Evolutionary conservation across 2,329 filamentous ascomycete genomes (phyloP), one percentile per base, ranked within the genome.

Genomic region (Cephalotrichum gorgonifer): DNA sequence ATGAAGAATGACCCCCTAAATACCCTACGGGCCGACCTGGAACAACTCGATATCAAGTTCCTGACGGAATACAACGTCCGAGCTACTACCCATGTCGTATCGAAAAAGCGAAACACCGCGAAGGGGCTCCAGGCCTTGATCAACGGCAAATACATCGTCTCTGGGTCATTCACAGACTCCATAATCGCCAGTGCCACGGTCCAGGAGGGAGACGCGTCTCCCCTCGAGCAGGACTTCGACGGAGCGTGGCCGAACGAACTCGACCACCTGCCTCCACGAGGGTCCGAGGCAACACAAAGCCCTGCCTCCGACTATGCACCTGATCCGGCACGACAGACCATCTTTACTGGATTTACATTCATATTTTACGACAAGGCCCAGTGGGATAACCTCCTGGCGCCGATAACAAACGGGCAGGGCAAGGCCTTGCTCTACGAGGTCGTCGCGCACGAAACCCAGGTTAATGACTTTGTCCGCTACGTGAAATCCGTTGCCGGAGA

Each of bases 301-400:
- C 77, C 82, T 0, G 71, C 78, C 9, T 75, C 79, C n/a, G 76
- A 81, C 12, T 91, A 95, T 60, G 72, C 75, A 7, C 91, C 93
- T 0, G 79, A 91, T 53, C 54, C 71, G 0, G 65, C 68, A 15
- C 78, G 93, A 20, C 69, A 71, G 7, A 79, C 83, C 26, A 73
- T 98, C 1, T 97, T 98, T 56, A 79, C 86, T 11, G 87, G 86
- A 3, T 93, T 90, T 58, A 91, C 84, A 0, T 96, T 97, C 59
- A 73, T 98, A 3, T 95, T 97, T 58, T 84, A 90, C 55, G 83
- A 90, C 48, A 65, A 76, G 48, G 71, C 71, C 3, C 91, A 97
- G 62, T 88, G 83, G 62, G 79, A 87, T 7, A 88, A 78, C 54
- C 70, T 98, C 4, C 69, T 86, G 41, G 79, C 81, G 0, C 81